Percentiles rank a stretch among this genome's conserved stretches.
Conservation (phyloP, 202 grass and related monocot species). For the Schoenoplectus tabernaemontani region DNA sequence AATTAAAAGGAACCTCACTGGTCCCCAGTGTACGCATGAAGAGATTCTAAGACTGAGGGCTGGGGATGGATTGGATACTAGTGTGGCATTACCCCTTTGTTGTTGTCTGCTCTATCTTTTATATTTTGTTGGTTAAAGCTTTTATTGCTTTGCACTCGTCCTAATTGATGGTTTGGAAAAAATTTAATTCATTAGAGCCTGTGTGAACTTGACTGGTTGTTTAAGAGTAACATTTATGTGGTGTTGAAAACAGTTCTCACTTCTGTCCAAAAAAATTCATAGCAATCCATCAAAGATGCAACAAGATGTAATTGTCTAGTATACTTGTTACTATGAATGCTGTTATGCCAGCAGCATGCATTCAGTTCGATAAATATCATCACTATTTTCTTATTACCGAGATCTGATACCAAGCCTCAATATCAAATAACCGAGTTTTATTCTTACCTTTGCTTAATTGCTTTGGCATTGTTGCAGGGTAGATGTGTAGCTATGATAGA, state of each 20-base stretch:
- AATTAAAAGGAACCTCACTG: no score
- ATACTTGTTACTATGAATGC: background rate
- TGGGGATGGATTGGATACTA: background rate
- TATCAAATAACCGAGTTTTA: background rate
- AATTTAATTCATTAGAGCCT: background rate
- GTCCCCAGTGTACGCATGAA: no score
- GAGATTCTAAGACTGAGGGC: background rate
- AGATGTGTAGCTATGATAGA: slow-evolving; percentile 4
- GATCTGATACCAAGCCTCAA: background rate
- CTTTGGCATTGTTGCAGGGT: background rate
- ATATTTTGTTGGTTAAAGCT: background rate
- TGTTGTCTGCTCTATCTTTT: background rate
- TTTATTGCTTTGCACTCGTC: background rate
- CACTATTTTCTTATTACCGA: background rate
- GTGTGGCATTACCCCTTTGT: background rate
- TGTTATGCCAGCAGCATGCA: background rate
- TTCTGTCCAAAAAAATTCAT: background rate
- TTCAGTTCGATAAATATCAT: background rate
- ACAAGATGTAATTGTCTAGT: background rate
- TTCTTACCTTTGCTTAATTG: background rate
- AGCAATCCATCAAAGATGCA: background rate
- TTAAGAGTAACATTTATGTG: background rate
- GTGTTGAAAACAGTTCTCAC: background rate
- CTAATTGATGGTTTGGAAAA: background rate
- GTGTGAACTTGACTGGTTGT: background rate